Conservation (phyloP, 371 early-diverging fungal species). For the Nematocida sp. region DNA sequence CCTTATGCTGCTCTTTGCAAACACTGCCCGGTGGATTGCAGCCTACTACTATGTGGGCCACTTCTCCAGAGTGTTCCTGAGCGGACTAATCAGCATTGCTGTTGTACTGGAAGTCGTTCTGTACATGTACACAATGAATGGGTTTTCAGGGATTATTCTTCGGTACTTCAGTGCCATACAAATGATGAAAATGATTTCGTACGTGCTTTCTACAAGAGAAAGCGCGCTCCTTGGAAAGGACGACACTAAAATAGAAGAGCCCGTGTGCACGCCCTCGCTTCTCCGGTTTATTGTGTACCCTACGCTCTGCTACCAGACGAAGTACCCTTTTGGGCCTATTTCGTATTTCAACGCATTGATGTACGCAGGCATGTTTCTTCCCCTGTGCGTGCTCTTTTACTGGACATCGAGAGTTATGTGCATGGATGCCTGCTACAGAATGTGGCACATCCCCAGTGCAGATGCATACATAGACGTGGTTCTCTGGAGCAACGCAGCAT, state of each 20-base stretch:
- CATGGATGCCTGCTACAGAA: neutral
- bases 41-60: neutral
- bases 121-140: neutral
- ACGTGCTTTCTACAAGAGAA: constrained; percentile 13
- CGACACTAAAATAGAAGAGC: constrained; percentile 12
- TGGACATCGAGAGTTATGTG: neutral
- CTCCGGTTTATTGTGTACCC: constrained; percentile 28
- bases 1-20: neutral
- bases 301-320: constrained; percentile 41
- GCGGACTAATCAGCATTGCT: neutral
- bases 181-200: constrained; percentile 42
- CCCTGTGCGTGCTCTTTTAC: constrained; percentile 8
- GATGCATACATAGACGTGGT: constrained; percentile 18
- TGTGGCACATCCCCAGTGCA: neutral
- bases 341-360: neutral
- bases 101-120: neutral
- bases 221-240: neutral
- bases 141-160: constrained; percentile 17
- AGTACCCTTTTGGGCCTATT: neutral
- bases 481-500: constrained; percentile 35
- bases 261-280: neutral
- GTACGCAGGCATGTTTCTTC: constrained; percentile 17
- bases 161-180: constrained; percentile 27
- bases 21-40: constrained; percentile 11
- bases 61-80: neutral